phyloP scores from a whole-genome alignment of 2,329 filamentous ascomycete genomes.

The Metarhizium anisopliae region DNA sequence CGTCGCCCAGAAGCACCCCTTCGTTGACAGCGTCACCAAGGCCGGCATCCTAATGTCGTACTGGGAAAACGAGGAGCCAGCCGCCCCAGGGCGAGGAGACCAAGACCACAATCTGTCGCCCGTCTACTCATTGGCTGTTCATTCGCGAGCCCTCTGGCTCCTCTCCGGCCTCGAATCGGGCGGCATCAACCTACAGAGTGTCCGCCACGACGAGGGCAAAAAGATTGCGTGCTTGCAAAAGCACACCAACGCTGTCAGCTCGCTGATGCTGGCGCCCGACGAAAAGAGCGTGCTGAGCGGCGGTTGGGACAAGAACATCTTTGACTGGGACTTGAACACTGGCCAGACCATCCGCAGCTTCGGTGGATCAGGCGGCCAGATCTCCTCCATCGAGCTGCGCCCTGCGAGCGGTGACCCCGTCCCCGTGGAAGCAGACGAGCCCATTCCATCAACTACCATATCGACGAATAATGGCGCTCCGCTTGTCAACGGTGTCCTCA shows the following conservation, averaged over 20 bases:
- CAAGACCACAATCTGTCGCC: conserved; percentile 67
- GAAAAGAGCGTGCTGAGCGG: conserved; percentile 84
- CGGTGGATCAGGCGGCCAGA: conserved; percentile 69
- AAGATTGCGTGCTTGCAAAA: conserved; percentile 71
- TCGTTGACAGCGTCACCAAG: conserved; percentile 95
- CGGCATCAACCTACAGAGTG: conserved; percentile 84
- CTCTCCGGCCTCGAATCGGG: conserved; percentile 86
- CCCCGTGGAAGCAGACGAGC: conserved; percentile 60
- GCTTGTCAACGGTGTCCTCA: conserved; percentile 38
- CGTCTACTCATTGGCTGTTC: conserved; percentile 87
- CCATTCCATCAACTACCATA: conserved; percentile 56
- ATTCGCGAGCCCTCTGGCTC: conserved; percentile 84
- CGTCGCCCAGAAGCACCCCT: conserved; percentile 90
- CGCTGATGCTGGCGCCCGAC: conserved; percentile 71
- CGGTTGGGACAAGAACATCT: conserved; percentile 90
- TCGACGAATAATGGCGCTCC: conserved; percentile 64
- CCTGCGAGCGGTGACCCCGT: conserved; percentile 69
- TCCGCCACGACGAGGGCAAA: conserved; percentile 90
- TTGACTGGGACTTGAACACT: conserved; percentile 91
- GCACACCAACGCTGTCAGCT: conserved; percentile 87
- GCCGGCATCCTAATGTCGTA: conserved; percentile 91
- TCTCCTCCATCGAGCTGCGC: conserved; percentile 78
- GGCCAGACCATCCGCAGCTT: conserved; percentile 70
- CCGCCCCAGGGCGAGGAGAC: conserved; percentile 30
- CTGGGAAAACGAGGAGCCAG: conserved; percentile 91